phyloP scores from a whole-genome alignment of 75 land plant genomes.

The Ceratopteris richardii region DNA sequence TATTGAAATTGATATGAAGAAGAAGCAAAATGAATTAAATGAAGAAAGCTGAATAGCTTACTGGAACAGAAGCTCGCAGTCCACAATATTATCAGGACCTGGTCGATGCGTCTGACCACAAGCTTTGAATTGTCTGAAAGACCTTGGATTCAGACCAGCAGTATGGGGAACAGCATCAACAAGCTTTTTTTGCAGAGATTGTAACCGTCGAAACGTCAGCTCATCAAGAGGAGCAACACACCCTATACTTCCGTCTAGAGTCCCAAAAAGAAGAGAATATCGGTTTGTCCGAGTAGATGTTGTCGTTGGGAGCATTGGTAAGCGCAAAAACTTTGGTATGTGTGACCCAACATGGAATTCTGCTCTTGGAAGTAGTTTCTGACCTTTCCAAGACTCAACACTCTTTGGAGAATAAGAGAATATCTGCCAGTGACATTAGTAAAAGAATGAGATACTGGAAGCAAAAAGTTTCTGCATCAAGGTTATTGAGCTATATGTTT shows the following conservation, averaged over 20 bases:
- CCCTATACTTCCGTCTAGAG: slow-evolving; percentile 93
- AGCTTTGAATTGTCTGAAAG: slow-evolving; percentile 73
- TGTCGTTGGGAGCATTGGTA: slow-evolving; percentile 81
- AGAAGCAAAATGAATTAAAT: background rate
- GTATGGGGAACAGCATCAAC: slow-evolving; percentile 87
- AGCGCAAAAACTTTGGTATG: slow-evolving; percentile 69
- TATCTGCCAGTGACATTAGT: slow-evolving; percentile 42
- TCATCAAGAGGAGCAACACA: slow-evolving; percentile 95
- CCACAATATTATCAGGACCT: slow-evolving; percentile 94
- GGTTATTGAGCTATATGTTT: too few species aligned
- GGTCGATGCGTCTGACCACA: slow-evolving; percentile 84
- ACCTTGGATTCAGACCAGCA: slow-evolving; percentile 82
- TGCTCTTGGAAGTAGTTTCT: slow-evolving; percentile 87
- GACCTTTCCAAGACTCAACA: slow-evolving; percentile 98
- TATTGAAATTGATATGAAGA: background rate
- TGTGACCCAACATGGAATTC: slow-evolving; percentile 96
- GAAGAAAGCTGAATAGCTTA: slow-evolving; percentile 30
- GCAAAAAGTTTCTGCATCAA: too few species aligned
- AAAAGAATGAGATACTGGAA: background rate
- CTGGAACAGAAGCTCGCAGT: slow-evolving; percentile 87
- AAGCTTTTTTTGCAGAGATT: slow-evolving; percentile 73
- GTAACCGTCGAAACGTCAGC: slow-evolving; percentile 80
- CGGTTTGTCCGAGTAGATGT: slow-evolving; percentile 62
- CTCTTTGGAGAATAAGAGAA: slow-evolving; percentile 94
- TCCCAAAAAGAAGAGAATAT: slow-evolving; percentile 84